Evolutionary conservation across 208 protist genomes (phyloP).

Genomic region (Phytomonas serpens): DNA sequence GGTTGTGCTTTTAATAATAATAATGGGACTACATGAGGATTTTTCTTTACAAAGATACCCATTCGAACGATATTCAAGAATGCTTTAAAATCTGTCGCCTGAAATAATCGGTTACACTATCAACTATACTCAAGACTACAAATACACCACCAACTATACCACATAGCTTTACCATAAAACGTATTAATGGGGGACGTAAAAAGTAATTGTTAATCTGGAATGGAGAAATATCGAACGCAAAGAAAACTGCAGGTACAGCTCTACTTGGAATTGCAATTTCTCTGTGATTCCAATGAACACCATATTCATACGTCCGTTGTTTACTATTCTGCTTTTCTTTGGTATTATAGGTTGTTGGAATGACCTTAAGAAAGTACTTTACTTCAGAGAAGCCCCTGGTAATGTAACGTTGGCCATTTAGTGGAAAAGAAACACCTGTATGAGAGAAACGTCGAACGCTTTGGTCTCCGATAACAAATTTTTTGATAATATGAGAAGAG

Average conservation of each 20-base stretch:
- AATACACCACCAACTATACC: constrained; percentile 86
- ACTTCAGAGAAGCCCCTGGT: constrained; percentile 25
- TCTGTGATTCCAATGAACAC: constrained; percentile 37
- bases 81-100: neutral
- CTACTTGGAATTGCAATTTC: constrained; percentile 21
- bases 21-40: neutral
- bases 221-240: constrained; percentile 52
- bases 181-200: constrained; percentile 38
- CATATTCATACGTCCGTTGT: constrained; percentile 58
- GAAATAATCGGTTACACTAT: constrained; percentile 31
- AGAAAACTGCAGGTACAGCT: constrained; percentile 33
- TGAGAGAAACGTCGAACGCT: constrained; percentile 50
- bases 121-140: constrained; percentile 67
- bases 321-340: constrained; percentile 12
- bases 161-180: constrained; percentile 75
- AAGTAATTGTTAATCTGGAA: constrained; percentile 80
- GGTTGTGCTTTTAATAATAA: neutral
- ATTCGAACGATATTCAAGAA: neutral
- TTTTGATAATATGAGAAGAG: constrained; percentile 53
- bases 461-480: constrained; percentile 56
- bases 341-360: constrained; percentile 54
- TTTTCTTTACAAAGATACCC: neutral
- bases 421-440: constrained; percentile 27
- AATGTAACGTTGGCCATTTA: constrained; percentile 28
- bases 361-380: constrained; percentile 51